These are phyloP conservation scores for Globisporangium irregulare DNA, from an alignment of 352 stramenopile genomes.

Conservation along the genomic window DNA sequence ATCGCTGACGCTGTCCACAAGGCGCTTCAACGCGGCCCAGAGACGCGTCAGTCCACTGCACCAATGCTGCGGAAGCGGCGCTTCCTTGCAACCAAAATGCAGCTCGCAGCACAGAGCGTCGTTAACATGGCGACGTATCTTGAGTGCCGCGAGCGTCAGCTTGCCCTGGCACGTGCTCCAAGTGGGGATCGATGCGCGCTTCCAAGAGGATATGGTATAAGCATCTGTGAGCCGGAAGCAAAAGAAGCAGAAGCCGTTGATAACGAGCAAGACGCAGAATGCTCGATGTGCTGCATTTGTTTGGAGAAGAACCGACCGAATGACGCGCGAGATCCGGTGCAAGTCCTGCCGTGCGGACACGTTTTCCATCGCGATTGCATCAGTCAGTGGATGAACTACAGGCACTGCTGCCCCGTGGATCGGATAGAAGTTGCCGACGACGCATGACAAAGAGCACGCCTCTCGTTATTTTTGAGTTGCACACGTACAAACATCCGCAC, in stretches of 20 bases:
- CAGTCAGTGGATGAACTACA: slow-evolving; percentile 21
- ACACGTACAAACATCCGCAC: not conserved
- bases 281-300: slow-evolving; percentile 28
- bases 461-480: not conserved
- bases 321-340: not conserved
- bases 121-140: slow-evolving; percentile 18
- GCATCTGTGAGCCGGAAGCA: not conserved
- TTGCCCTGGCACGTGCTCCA: not conserved
- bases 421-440: slow-evolving; percentile 11
- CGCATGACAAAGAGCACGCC: not conserved
- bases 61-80: slow-evolving; percentile 1
- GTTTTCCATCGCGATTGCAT: slow-evolving; percentile 33
- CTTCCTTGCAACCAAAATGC: slow-evolving; percentile 8
- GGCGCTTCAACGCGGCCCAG: slow-evolving; percentile 7
- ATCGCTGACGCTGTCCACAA: slow-evolving; percentile 10
- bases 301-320: slow-evolving; percentile 17
- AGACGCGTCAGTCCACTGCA: not conserved
- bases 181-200: not conserved
- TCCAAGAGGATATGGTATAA: not conserved
- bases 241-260: not conserved
- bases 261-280: not conserved
- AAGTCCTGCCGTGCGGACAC: slow-evolving; percentile 30
- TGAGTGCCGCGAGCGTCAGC: not conserved
- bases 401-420: slow-evolving; percentile 34
- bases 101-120: slow-evolving; percentile 13